Percentiles rank a stretch among this genome's conserved stretches.
Evolutionary conservation across 176 grass and related monocot genomes (phyloP).

Genomic region (Musa schizocarpa): DNA sequence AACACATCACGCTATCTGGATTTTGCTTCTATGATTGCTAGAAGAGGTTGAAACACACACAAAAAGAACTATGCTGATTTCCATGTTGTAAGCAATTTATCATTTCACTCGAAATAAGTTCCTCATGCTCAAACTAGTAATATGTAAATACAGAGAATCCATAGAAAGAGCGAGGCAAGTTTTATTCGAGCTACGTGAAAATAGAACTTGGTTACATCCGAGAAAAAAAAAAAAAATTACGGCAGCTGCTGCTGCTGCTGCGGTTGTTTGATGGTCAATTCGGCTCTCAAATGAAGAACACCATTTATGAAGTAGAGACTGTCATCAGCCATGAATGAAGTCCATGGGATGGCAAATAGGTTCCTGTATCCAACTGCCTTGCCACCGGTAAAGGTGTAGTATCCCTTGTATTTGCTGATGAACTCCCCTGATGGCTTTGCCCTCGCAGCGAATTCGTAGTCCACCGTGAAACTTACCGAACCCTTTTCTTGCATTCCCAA

Average conservation of each 20-base stretch:
- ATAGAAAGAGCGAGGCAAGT: too few relatives aligned
- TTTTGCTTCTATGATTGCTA: too few relatives aligned
- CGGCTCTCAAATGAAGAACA: constrained; percentile 20
- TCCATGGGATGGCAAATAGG: constrained; percentile 11
- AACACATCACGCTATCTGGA: too few relatives aligned
- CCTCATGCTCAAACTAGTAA: too few relatives aligned
- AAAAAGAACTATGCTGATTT: too few relatives aligned
- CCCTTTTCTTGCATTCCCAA: constrained; percentile 25
- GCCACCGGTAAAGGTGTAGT: constrained; percentile 11
- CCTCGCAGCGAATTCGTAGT: constrained; percentile 15
- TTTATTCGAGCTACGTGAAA: too few relatives aligned
- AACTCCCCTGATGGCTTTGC: constrained; percentile 7
- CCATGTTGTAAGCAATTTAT: too few relatives aligned
- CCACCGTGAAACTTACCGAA: constrained; percentile 7
- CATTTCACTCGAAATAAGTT: too few relatives aligned
- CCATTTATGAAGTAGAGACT: constrained; percentile 18
- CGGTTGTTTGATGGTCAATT: constrained; percentile 11
- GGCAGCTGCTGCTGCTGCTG: not conserved
- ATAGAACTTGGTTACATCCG: too few relatives aligned
- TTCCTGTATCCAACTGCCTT: constrained; percentile 13
- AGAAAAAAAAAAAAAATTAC: not conserved
- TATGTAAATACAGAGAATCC: too few relatives aligned
- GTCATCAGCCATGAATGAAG: constrained; percentile 14
- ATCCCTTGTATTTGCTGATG: not conserved
- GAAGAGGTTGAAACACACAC: too few relatives aligned